Conservation (phyloP, 805 yeast genomes). For the Metschnikowia cubensis region DNA sequence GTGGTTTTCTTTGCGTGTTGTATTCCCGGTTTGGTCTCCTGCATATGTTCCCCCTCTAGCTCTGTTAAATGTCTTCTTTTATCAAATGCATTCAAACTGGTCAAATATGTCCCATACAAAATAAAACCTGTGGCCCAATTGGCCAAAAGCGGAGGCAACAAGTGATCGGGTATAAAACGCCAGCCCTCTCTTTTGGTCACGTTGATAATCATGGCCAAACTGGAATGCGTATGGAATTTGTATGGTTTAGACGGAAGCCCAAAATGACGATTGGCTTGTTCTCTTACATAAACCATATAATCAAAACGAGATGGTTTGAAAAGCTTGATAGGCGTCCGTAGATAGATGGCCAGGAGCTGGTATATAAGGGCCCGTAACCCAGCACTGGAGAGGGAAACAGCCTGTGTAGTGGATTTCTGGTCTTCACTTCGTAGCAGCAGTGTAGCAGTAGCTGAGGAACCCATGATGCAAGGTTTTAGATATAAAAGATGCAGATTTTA, state of each 20-base stretch:
- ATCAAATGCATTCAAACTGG: constrained; percentile 39
- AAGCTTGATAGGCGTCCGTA: constrained; percentile 78
- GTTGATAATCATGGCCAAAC: constrained; percentile 65
- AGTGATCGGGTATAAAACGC: constrained; percentile 78
- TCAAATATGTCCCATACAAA: constrained; percentile 76
- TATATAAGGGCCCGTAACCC: constrained; percentile 80
- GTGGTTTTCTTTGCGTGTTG: too few relatives aligned
- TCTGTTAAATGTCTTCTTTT: neutral
- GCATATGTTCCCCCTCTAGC: too few relatives aligned
- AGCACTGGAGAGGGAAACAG: constrained; percentile 79
- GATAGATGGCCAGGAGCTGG: constrained; percentile 71
- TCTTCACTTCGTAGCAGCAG: constrained; percentile 15
- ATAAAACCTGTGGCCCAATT: constrained; percentile 88
- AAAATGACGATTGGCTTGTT: constrained; percentile 43
- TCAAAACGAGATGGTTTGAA: constrained; percentile 91
- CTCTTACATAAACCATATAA: constrained; percentile 66
- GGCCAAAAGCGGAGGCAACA: constrained; percentile 83
- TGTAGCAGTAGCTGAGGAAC: neutral
- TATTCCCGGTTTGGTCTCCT: too few relatives aligned
- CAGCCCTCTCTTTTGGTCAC: constrained; percentile 80
- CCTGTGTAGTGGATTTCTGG: constrained; percentile 27
- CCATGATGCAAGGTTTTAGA: neutral
- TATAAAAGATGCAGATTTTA: neutral
- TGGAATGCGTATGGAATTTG: constrained; percentile 66
- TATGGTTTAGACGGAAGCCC: constrained; percentile 46